A percentile compares a stretch with the other conserved stretches of the same genome.
Evolutionary conservation across 495 filamentous ascomycete genomes (phyloP).

Genomic region (Aspergillus heteromorphus): DNA sequence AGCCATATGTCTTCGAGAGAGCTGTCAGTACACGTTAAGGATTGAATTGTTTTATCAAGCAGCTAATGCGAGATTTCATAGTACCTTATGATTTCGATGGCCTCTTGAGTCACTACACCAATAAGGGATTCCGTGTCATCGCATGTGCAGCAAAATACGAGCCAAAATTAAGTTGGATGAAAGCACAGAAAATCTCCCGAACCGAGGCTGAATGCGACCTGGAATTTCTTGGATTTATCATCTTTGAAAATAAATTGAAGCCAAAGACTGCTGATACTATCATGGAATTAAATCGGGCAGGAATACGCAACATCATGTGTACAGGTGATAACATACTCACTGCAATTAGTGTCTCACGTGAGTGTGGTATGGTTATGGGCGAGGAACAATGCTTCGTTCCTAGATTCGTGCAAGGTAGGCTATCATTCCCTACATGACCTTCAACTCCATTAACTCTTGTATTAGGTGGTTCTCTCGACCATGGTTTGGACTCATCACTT

Average conservation of each 20-base stretch:
- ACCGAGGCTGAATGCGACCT: conserved; percentile 75
- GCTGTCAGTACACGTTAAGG: conserved; percentile 52
- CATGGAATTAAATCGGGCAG: conserved; percentile 74
- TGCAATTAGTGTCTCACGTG: conserved; percentile 90
- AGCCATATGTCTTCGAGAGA: conserved; percentile 79
- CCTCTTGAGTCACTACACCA: conserved; percentile 80
- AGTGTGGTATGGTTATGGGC: conserved; percentile 78
- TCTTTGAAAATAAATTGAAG: conserved; percentile 99
- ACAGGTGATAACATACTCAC: conserved; percentile 98
- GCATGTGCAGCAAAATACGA: conserved; percentile 89
- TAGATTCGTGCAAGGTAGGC: conserved; percentile 69
- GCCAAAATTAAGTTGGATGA: conserved; percentile 82
- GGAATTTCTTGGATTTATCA: conserved; percentile 89
- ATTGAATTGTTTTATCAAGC: not conserved
- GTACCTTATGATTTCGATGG: conserved; percentile 89
- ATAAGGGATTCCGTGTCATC: conserved; percentile 96
- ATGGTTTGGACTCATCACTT: conserved; percentile 63
- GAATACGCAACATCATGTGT: conserved; percentile 91
- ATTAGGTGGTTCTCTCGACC: conserved; percentile 36
- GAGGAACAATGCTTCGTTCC: conserved; percentile 88
- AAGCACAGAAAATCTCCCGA: conserved; percentile 88
- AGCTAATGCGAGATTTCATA: conserved; percentile 26
- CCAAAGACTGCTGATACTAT: conserved; percentile 71
- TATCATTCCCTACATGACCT: not conserved
- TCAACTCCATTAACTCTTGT: not conserved